These are phyloP conservation scores for Colletotrichum kahawae DNA, from an alignment of 2,329 filamentous ascomycete species.

Conservation along the genomic window DNA sequence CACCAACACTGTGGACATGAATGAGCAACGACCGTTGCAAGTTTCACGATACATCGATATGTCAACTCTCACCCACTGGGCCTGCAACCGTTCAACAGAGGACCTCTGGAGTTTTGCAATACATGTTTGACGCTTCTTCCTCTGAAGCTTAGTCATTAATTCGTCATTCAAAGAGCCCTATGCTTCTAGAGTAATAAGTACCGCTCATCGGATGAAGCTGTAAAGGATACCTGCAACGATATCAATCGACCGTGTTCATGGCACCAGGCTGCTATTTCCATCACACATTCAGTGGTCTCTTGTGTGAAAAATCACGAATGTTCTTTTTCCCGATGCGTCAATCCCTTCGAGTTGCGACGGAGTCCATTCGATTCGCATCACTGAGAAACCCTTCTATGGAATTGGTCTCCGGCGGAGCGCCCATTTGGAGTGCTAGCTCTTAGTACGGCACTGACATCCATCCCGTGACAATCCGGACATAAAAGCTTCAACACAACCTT, in stretches of 20 bases:
- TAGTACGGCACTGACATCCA: no score
- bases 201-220: neutral
- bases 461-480: neutral
- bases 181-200: neutral
- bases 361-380: neutral
- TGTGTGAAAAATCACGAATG: rapidly evolving
- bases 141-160: neutral
- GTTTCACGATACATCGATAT: neutral
- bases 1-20: neutral
- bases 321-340: neutral
- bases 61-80: neutral
- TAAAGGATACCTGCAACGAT: neutral
- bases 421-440: no score
- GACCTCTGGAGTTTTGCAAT: neutral
- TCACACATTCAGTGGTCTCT: neutral
- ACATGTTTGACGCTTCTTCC: neutral
- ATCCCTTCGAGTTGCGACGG: neutral
- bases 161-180: neutral
- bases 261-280: neutral
- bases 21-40: neutral
- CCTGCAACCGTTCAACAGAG: neutral
- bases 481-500: neutral
- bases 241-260: neutral
- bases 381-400: neutral
- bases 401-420: neutral